These are phyloP conservation scores for Aspergillus nanangensis DNA, from an alignment of 495 filamentous ascomycete species.

Conservation along the genomic window DNA sequence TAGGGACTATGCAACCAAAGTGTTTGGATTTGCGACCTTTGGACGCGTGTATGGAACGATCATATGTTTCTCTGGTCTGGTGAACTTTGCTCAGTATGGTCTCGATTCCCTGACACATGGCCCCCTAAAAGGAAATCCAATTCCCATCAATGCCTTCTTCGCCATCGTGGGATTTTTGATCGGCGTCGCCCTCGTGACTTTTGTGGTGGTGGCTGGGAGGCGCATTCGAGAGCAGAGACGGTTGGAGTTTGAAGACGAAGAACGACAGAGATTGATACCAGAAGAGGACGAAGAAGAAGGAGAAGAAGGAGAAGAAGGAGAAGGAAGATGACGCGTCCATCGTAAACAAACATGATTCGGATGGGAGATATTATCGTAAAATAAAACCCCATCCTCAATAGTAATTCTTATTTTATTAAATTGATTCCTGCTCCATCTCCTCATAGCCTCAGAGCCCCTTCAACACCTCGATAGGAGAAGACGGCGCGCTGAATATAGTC, in stretches of 20 bases:
- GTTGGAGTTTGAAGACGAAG: conserved; percentile 20
- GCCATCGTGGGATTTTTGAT: conserved; percentile 57
- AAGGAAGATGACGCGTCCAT: conserved; percentile 6
- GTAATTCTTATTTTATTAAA: too few species aligned
- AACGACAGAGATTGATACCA: conserved; percentile 27
- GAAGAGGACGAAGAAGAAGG: conserved; percentile 27
- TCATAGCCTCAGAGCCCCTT: too few species aligned
- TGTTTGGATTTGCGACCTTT: conserved; percentile 92
- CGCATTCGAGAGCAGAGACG: conserved; percentile 9
- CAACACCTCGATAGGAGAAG: too few species aligned
- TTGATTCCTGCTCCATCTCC: too few species aligned
- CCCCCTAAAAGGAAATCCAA: conserved; percentile 64
- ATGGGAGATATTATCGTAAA: too few species aligned
- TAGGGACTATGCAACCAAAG: conserved; percentile 86
- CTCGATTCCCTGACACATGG: conserved; percentile 79
- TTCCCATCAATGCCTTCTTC: conserved; percentile 72
- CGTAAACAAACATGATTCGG: too few species aligned
- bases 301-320: not conserved
- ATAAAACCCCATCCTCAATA: too few species aligned
- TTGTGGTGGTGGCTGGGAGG: conserved; percentile 41
- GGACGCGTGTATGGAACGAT: conserved; percentile 90
- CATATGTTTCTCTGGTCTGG: conserved; percentile 80
- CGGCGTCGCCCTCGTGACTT: conserved; percentile 55
- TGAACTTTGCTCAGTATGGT: conserved; percentile 79
- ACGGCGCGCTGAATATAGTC: too few species aligned